Conservation (phyloP, 2,329 filamentous ascomycete genomes). For the Pseudocercospora fuligena region DNA sequence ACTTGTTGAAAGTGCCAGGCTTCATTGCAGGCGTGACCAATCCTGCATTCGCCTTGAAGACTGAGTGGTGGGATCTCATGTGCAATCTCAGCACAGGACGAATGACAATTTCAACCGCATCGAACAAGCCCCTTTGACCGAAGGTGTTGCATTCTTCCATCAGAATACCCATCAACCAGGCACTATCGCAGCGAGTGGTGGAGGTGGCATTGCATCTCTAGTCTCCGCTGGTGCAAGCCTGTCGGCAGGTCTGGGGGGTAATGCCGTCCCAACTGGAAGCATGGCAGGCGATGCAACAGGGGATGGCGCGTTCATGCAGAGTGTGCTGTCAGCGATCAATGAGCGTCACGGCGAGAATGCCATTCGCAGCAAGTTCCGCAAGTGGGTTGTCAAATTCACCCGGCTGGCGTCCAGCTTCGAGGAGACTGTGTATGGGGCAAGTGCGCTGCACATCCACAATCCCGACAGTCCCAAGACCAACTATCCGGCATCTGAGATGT, state of each 20-base stretch:
- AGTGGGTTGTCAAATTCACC: conserved; percentile 93
- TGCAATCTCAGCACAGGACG: conserved; percentile 91
- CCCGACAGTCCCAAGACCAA: conserved; percentile 41
- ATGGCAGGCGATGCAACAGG: conserved; percentile 71
- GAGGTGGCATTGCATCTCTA: conserved; percentile 35
- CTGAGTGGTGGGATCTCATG: conserved; percentile 97
- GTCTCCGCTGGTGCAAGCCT: conserved; percentile 41
- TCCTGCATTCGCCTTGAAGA: conserved; percentile 90
- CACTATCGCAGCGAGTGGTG: conserved; percentile 33
- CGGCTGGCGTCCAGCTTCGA: conserved; percentile 92
- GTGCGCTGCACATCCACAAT: conserved; percentile 74
- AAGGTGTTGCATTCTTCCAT: conserved; percentile 86
- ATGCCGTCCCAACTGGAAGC: conserved; percentile 37
- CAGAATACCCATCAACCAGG: conserved; percentile 51
- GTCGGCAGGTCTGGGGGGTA: conserved; percentile 42
- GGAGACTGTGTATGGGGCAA: conserved; percentile 91
- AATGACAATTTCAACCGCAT: conserved; percentile 91
- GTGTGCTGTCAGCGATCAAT: conserved; percentile 80
- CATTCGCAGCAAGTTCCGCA: conserved; percentile 88
- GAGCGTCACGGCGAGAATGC: conserved; percentile 87
- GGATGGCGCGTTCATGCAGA: conserved; percentile 85
- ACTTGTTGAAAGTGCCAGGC: conserved; percentile 90
- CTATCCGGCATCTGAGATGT: conserved; percentile 20
- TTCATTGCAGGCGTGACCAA: conserved; percentile 99
- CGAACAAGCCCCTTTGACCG: conserved; percentile 78